Evolutionary conservation across 1,284 basidiomycete species (phyloP).

Genomic region (Leccinum griseonigrum): DNA sequence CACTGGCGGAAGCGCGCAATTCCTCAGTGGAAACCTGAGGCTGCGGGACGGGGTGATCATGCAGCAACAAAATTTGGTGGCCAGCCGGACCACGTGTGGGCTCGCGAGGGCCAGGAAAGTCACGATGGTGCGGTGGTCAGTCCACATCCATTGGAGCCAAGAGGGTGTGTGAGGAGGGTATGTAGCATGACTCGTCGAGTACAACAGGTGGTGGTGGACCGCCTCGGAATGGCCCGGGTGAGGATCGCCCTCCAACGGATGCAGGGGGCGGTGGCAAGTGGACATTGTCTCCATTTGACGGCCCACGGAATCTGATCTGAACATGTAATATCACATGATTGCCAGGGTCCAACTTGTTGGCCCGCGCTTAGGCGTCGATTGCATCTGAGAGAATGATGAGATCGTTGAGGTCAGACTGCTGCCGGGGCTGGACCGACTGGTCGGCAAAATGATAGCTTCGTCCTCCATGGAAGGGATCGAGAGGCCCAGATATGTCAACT

Average conservation of each 20-base stretch:
- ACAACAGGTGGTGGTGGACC: constrained; percentile 77
- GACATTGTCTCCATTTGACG: too few species aligned
- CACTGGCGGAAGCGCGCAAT: constrained; percentile 41
- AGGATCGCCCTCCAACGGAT: constrained; percentile 49
- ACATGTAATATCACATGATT: too few species aligned
- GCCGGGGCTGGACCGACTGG: too few species aligned
- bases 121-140: constrained; percentile 55
- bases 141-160: constrained; percentile 86
- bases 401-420: too few species aligned
- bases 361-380: too few species aligned
- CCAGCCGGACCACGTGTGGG: constrained; percentile 47
- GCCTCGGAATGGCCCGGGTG: constrained; percentile 71
- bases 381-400: too few species aligned
- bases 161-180: constrained; percentile 57
- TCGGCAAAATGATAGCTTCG: too few species aligned
- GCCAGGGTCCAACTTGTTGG: too few species aligned
- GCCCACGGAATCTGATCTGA: too few species aligned
- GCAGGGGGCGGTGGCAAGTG: too few species aligned
- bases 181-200: constrained; percentile 65
- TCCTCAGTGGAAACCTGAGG: constrained; percentile 48
- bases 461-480: too few species aligned
- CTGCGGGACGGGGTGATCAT: constrained; percentile 65
- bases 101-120: constrained; percentile 51
- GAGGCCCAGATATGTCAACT: too few species aligned
- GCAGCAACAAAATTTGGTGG: constrained; percentile 56